Evolutionary conservation across 1,139 yeast genomes (phyloP).

Genomic region (Magnusiomyces suaveolens): DNA sequence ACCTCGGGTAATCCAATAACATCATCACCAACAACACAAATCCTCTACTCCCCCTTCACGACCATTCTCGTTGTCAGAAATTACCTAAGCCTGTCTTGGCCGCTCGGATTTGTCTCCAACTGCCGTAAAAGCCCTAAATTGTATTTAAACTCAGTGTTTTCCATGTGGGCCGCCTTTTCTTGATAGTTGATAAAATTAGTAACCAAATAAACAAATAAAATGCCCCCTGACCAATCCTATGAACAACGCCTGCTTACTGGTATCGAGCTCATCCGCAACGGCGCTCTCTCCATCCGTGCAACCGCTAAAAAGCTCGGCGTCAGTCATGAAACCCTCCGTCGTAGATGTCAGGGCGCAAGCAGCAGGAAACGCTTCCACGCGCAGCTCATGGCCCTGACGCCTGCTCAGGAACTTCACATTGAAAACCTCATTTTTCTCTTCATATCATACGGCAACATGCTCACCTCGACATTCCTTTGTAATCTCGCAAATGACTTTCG

Average conservation of each 20-base stretch:
- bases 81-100: no score
- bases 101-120: neutral
- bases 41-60: no score
- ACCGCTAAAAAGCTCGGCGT: slow-evolving; percentile 11
- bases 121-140: neutral
- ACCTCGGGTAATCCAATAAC: no score
- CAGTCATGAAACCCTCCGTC: slow-evolving; percentile 12
- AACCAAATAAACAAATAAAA: neutral
- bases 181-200: no score
- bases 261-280: slow-evolving; percentile 6
- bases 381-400: slow-evolving; percentile 13
- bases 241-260: slow-evolving; percentile 10
- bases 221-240: neutral
- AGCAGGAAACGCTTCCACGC: slow-evolving; percentile 12
- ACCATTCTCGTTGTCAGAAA: no score
- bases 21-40: no score
- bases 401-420: slow-evolving; percentile 6
- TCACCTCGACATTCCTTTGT: slow-evolving; percentile 11
- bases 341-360: slow-evolving; percentile 11
- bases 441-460: slow-evolving; percentile 7
- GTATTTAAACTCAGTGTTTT: neutral
- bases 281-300: slow-evolving; percentile 11
- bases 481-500: slow-evolving; percentile 11
- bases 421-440: slow-evolving; percentile 9
- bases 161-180: no score